Conservation (phyloP, 1,284 basidiomycete genomes). For the Neolentinus lepideus region DNA sequence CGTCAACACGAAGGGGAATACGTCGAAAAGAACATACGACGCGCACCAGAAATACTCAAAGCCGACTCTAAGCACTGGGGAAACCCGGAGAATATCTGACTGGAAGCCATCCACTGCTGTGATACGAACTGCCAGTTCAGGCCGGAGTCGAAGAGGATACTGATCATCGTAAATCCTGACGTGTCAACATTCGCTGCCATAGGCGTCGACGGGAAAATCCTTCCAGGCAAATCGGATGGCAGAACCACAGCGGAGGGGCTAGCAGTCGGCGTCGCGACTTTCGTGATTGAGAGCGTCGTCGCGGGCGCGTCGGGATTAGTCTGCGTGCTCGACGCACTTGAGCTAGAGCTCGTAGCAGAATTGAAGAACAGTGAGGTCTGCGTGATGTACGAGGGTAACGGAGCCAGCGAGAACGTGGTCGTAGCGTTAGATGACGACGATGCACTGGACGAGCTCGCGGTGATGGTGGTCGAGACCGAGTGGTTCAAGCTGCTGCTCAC, state of each 20-base stretch:
- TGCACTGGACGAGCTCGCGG: conserved; percentile 12
- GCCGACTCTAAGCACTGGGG: conserved; percentile 45
- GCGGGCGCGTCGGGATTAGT: conserved; percentile 46
- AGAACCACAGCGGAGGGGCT: conserved; percentile 29
- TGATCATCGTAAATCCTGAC: conserved; percentile 38
- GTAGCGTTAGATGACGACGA: conserved; percentile 16
- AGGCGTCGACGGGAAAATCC: conserved; percentile 45
- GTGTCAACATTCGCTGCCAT: conserved; percentile 21
- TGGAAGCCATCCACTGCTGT: conserved; percentile 34
- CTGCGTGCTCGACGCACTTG: conserved; percentile 14
- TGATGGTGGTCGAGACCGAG: conserved; percentile 1
- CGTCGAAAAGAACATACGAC: conserved; percentile 19
- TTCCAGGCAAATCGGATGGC: conserved; percentile 49
- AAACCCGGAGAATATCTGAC: conserved; percentile 58
- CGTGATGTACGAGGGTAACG: conserved; percentile 27
- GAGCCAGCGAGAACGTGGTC: conserved; percentile 15
- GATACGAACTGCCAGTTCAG: conserved; percentile 64
- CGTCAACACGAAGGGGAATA: background rate
- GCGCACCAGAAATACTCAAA: conserved; percentile 37
- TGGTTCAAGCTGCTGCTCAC: conserved; percentile 1
- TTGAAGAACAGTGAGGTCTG: conserved; percentile 40
- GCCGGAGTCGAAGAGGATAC: conserved; percentile 45
- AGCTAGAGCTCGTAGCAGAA: conserved; percentile 22
- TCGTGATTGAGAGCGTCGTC: conserved; percentile 28
- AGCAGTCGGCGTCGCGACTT: conserved; percentile 24